Percentiles rank a stretch among this genome's conserved stretches.
phyloP scores from a whole-genome alignment of 2,329 filamentous ascomycete genomes.

The Alternaria arbusti region DNA sequence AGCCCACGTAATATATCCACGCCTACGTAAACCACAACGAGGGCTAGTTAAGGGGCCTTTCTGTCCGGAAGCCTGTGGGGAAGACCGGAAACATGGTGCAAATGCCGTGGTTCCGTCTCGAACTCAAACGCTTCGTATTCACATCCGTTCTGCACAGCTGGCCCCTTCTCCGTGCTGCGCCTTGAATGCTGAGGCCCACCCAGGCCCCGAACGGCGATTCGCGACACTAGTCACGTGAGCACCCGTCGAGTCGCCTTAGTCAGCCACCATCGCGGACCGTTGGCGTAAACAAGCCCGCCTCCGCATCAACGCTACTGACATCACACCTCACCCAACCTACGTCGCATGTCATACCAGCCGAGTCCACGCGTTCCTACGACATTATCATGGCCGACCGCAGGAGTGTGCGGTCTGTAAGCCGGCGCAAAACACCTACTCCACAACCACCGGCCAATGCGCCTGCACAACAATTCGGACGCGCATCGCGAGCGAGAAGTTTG shows the following conservation, averaged over 20 bases:
- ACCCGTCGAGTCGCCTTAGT: constrained; percentile 11
- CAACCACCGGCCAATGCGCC: constrained; percentile 31
- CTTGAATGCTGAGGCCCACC: neutral
- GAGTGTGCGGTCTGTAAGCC: constrained; percentile 41
- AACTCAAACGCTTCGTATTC: constrained; percentile 22
- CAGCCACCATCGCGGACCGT: constrained; percentile 8
- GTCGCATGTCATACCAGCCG: constrained; percentile 13
- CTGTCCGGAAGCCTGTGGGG: constrained; percentile 13
- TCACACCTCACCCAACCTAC: neutral
- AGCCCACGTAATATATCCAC: constrained; percentile 24
- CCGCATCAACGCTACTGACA: constrained; percentile 9
- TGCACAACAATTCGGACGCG: constrained; percentile 27
- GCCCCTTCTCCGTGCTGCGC: constrained; percentile 30
- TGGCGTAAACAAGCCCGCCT: constrained; percentile 8
- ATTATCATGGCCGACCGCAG: constrained; percentile 42
- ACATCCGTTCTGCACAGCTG: constrained; percentile 10
- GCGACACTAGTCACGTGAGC: constrained; percentile 19
- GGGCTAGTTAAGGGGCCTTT: constrained; percentile 24
- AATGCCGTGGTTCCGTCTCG: constrained; percentile 17
- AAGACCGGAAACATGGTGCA: constrained; percentile 2
- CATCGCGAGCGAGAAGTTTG: constrained; percentile 37
- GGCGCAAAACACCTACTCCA: constrained; percentile 43
- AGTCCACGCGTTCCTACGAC: neutral
- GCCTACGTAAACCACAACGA: constrained; percentile 11
- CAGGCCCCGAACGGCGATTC: constrained; percentile 4